phyloP scores from a whole-genome alignment of 2,329 filamentous ascomycete genomes.

The Aspergillus arachidicola region DNA sequence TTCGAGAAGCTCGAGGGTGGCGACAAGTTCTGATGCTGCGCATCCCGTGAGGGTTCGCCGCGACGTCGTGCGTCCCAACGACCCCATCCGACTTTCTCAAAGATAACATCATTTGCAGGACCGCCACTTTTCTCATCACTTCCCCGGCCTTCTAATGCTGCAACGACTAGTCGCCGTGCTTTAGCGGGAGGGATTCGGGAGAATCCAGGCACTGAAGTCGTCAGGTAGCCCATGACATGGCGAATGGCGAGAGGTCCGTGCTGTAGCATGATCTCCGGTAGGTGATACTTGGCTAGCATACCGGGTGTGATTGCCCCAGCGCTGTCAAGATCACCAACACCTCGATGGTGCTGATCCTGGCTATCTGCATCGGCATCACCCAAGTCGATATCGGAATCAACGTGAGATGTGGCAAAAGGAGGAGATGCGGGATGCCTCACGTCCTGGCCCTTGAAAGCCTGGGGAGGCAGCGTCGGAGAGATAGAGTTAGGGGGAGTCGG shows the following conservation, averaged over 20 bases:
- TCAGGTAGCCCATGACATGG: slow-evolving; percentile 92
- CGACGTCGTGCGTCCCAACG: slow-evolving; percentile 85
- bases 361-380: slow-evolving; percentile 63
- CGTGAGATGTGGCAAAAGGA: slow-evolving; percentile 51
- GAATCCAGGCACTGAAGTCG: slow-evolving; percentile 89
- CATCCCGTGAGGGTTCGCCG: slow-evolving; percentile 56
- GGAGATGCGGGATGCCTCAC: slow-evolving; percentile 40
- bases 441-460: slow-evolving; percentile 71
- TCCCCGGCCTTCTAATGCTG: slow-evolving; percentile 80
- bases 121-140: slow-evolving; percentile 56
- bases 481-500: slow-evolving; percentile 95
- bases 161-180: slow-evolving; percentile 88
- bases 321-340: slow-evolving; percentile 63
- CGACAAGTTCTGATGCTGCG: slow-evolving; percentile 40
- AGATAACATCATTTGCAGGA: slow-evolving; percentile 61
- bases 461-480: slow-evolving; percentile 81
- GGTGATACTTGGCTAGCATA: slow-evolving; percentile 84
- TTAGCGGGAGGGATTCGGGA: slow-evolving; percentile 85
- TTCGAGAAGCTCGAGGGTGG: slow-evolving; percentile 55
- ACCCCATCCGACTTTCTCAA: slow-evolving; percentile 97
- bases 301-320: slow-evolving; percentile 80
- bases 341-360: slow-evolving; percentile 48
- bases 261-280: slow-evolving; percentile 85
- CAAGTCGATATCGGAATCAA: slow-evolving; percentile 87
- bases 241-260: slow-evolving; percentile 92